These are phyloP conservation scores for Chenopodium formosanum DNA, from an alignment of 148 eudicot species.

Conservation along the genomic window DNA sequence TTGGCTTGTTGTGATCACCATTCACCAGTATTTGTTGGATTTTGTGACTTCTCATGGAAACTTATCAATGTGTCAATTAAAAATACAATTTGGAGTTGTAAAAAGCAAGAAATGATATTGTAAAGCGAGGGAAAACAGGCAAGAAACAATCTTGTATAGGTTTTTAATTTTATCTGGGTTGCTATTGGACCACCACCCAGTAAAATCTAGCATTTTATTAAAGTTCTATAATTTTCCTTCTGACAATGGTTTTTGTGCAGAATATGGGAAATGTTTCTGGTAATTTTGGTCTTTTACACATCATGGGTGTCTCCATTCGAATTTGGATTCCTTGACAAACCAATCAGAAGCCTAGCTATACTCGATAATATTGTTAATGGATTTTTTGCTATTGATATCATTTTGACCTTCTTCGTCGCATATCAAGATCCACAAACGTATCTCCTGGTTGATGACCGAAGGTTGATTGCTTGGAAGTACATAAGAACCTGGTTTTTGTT, in stretches of 20 bases:
- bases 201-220: background rate
- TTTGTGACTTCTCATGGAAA: too few relatives aligned
- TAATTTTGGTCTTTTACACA: slow-evolving; percentile 54
- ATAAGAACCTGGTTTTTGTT: slow-evolving; percentile 53
- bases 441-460: slow-evolving; percentile 60
- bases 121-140: too few relatives aligned
- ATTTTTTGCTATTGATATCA: slow-evolving; percentile 59
- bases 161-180: too few relatives aligned
- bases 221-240: background rate
- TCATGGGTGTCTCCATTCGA: slow-evolving; percentile 75
- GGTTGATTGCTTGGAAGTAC: slow-evolving; percentile 60
- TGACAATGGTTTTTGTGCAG: slow-evolving; percentile 34
- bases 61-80: too few relatives aligned
- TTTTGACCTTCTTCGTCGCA: slow-evolving; percentile 72
- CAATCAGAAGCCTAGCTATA: slow-evolving; percentile 37
- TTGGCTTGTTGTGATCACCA: background rate
- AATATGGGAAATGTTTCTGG: slow-evolving; percentile 46
- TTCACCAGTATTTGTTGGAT: too few relatives aligned
- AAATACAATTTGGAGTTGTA: too few relatives aligned
- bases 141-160: too few relatives aligned
- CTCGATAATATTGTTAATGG: slow-evolving; percentile 62
- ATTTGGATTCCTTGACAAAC: slow-evolving; percentile 46
- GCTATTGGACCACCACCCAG: background rate
- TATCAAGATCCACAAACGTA: slow-evolving; percentile 63
- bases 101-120: too few relatives aligned